phyloP scores from a whole-genome alignment of 169 alveolate species.

The Cystoisospora suis region DNA sequence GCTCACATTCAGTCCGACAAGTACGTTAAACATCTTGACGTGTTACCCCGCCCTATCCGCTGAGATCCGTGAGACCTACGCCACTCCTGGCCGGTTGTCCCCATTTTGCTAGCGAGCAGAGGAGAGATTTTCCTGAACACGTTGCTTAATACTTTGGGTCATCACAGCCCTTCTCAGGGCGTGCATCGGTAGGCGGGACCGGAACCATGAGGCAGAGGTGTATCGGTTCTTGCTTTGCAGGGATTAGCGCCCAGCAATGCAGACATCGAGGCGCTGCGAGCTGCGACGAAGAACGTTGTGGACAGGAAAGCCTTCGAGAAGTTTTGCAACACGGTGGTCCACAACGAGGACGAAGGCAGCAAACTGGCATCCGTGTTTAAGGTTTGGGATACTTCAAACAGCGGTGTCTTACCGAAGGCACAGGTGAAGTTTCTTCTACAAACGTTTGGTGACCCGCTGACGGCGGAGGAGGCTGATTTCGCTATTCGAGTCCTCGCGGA shows the following conservation, averaged over 20 bases:
- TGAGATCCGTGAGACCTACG: too few species aligned
- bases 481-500: not conserved
- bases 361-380: not conserved
- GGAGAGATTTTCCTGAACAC: too few species aligned
- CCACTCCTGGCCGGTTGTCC: too few species aligned
- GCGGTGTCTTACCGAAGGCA: not conserved
- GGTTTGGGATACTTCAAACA: not conserved
- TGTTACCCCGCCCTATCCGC: too few species aligned
- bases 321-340: not conserved
- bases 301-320: not conserved
- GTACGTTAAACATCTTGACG: too few species aligned
- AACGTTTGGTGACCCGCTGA: constrained; percentile 11
- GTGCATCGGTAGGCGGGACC: too few species aligned
- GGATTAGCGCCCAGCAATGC: constrained; percentile 27
- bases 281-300: not conserved
- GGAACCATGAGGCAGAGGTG: too few species aligned
- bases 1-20: too few species aligned
- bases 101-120: too few species aligned
- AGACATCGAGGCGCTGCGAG: not conserved
- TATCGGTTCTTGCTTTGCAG: not conserved
- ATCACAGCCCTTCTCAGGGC: too few species aligned
- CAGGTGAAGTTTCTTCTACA: not conserved
- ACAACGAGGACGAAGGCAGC: not conserved
- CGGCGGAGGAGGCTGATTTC: not conserved
- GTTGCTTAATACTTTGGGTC: too few species aligned